Evolutionary conservation across 2,329 filamentous ascomycete species (phyloP), one percentile per base, ranked within the genome.

Genomic region (Aaosphaeria arxii): DNA sequence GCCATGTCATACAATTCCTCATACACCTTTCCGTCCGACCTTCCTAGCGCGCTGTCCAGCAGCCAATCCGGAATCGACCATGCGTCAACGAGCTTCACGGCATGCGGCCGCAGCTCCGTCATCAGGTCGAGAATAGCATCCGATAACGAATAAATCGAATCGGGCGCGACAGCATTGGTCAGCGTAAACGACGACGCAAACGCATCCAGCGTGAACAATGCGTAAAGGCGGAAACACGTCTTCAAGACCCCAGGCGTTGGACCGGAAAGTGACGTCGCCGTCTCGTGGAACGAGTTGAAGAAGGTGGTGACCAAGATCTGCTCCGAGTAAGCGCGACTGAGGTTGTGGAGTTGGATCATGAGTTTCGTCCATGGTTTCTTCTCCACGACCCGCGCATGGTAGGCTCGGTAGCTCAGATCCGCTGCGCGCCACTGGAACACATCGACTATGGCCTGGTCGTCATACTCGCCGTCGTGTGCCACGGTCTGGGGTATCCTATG

Each of bases 11-110:
- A 81, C 39, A 80, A 57, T 47, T 79, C 75, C 55, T 81, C 78
- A 53, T 81, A 81, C 5, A 80, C 77, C 44, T 71, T 74, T 2
- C 78, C 78, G 57, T 81, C 77, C 47, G 70, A 75, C 40, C 77
- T 63, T 0, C 78, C 78, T 36, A 81, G 58, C 5, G 77, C 75
- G 58, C 75, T 79, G 44, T 80, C 73, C 0, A 80, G 67, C 44
- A 80, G 52, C 52, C 73, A 81, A 56, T 80, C 78, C 1, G 78
- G 78, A 33, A 80, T 72, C 44, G 70, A 71, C 77, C 77, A 81
- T 1, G 74, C 66, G 56, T 80, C 77, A 6, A 81, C 77, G 6
- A 81, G 55, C 24, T 71, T 70, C 1, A 81, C 77, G 1, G 77
- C 77, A 57, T 80, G 77, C 1, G 77, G 77, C 13, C 77, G 62